Evolutionary conservation across 371 early-diverging fungal species (phyloP).

Genomic region (Apophysomyces sp.): DNA sequence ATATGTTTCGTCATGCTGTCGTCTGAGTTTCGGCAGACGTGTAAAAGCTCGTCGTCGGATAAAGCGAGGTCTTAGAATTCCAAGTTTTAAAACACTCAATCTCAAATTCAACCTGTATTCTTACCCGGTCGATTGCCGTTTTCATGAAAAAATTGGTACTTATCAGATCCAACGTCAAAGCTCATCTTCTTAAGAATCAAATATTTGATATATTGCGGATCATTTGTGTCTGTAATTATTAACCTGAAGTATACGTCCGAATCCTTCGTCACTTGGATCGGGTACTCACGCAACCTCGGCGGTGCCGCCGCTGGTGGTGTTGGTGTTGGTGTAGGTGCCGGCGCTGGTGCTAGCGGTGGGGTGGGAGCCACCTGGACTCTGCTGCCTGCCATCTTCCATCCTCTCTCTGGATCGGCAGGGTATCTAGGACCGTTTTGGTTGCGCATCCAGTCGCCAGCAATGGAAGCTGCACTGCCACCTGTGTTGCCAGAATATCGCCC

Average conservation of each 20-base stretch:
- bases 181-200: constrained; percentile 42
- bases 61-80: constrained; percentile 29
- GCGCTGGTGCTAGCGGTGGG: too few species aligned
- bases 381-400: constrained; percentile 23
- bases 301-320: not conserved
- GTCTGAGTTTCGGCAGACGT: constrained; percentile 43
- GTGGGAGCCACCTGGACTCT: constrained; percentile 8
- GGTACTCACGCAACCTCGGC: constrained; percentile 15
- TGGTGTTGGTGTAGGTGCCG: not conserved
- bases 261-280: constrained; percentile 37
- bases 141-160: constrained; percentile 43
- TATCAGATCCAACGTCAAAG: constrained; percentile 25
- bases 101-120: not conserved
- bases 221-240: constrained; percentile 42
- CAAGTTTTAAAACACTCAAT: not conserved
- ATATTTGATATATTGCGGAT: constrained; percentile 34
- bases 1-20: constrained; percentile 39
- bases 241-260: constrained; percentile 42
- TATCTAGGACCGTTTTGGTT: constrained; percentile 17
- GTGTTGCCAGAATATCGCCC: not conserved
- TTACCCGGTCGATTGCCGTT: constrained; percentile 43
- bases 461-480: not conserved
- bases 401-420: constrained; percentile 11
- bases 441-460: constrained; percentile 7
- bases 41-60: constrained; percentile 33